Evolutionary conservation across 768 basidiomycete species (phyloP).

Genomic region (Tricholoma sp.): DNA sequence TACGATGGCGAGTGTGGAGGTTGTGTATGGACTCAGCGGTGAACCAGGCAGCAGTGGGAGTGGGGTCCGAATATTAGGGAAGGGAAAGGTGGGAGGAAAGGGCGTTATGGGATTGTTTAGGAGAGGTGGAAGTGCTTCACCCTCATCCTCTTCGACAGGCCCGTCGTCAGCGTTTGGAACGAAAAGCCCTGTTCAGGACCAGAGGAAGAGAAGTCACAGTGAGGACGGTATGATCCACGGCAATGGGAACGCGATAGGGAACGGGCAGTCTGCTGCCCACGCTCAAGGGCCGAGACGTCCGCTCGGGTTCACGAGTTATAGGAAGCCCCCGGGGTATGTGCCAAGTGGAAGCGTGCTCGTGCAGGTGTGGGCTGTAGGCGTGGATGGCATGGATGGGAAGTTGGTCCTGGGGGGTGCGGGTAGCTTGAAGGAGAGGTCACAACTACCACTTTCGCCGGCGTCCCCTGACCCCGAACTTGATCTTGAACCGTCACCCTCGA

Average conservation of each 20-base stretch:
- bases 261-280: neutral
- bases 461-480: neutral
- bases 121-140: conserved; percentile 9
- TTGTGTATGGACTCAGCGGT: conserved; percentile 52
- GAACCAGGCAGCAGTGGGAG: conserved; percentile 5
- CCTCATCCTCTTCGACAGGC: conserved; percentile 2
- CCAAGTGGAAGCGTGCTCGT: conserved; percentile 67
- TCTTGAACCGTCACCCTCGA: neutral
- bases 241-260: neutral
- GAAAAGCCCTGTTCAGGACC: conserved; percentile 3
- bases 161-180: conserved; percentile 10
- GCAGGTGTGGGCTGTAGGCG: conserved; percentile 85
- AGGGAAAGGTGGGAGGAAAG: neutral
- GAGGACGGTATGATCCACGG: conserved; percentile 12
- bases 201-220: conserved; percentile 11
- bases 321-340: conserved; percentile 69
- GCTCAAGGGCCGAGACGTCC: conserved; percentile 15
- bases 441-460: neutral
- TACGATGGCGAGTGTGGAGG: conserved; percentile 85
- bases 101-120: conserved; percentile 16
- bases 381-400: conserved; percentile 70
- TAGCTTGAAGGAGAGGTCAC: conserved; percentile 7
- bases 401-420: conserved; percentile 42
- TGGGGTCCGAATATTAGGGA: neutral
- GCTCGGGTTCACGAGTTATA: conserved; percentile 66